These are phyloP conservation scores for Hemisphaericaspora xylofermentans DNA, from an alignment of 1,139 yeast genomes.

Conservation along the genomic window DNA sequence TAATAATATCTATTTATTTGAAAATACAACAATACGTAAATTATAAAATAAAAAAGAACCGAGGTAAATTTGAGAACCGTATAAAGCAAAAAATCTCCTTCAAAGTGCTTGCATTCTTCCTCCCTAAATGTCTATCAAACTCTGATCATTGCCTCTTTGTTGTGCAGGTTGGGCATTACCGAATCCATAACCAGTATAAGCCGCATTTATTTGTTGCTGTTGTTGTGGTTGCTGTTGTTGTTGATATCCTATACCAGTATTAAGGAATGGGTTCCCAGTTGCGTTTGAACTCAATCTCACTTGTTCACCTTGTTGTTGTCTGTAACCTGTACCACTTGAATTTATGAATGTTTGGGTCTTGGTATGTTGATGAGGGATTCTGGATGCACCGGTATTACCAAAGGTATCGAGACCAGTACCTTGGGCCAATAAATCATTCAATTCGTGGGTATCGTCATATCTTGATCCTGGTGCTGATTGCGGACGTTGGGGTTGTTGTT, in stretches of 20 bases:
- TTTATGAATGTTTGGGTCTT: constrained; percentile 76
- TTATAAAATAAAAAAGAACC: neutral
- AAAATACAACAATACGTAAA: neutral
- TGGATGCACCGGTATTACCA: constrained; percentile 87
- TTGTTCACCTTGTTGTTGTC: constrained; percentile 41
- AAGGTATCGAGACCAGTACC: constrained; percentile 95
- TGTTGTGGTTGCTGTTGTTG: constrained; percentile 31
- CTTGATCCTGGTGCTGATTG: constrained; percentile 26
- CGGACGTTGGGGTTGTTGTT: constrained; percentile 21
- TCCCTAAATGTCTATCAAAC: constrained; percentile 45
- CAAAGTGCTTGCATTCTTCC: too few relatives aligned
- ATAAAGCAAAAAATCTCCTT: too few relatives aligned
- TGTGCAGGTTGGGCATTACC: constrained; percentile 61
- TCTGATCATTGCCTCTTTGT: constrained; percentile 35
- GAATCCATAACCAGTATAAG: constrained; percentile 89
- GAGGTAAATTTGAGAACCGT: neutral
- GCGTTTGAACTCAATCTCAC: constrained; percentile 43
- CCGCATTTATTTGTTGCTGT: constrained; percentile 23
- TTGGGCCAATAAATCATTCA: constrained; percentile 74
- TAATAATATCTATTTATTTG: neutral
- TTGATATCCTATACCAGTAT: constrained; percentile 74
- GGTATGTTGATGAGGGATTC: constrained; percentile 94
- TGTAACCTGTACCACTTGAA: constrained; percentile 84
- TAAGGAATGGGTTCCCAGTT: constrained; percentile 73
- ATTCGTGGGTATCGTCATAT: constrained; percentile 59